Base-by-base conservation (phyloP, 306 rosid species). In the Alnus rubra region DNA sequence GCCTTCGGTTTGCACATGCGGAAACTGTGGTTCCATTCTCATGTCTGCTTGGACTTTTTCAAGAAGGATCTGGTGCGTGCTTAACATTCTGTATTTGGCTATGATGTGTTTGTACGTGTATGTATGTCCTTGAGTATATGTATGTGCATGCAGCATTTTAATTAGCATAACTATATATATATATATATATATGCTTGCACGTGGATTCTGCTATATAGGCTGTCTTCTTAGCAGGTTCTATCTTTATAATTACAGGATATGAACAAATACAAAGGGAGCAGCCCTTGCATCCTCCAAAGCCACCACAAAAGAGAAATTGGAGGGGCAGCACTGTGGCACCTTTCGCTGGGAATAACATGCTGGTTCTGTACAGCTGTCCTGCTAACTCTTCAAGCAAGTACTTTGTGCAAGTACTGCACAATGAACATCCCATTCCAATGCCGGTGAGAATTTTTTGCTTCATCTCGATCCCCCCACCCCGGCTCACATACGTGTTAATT, bases 11-110 rank as follows among this genome's bases (percentile, higher is more conserved):
- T 69, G 97, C 98, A 31, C 98, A 95, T 84, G 96, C 98, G 39
- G 98, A 95, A 88, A 95, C 98, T 71, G 79, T 95, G 65, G 88
- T 95, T 86, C 98, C 98, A 82, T 95, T 95, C 78, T 83, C 98
- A 65, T 95, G 98, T 78, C 85, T 95, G 82, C 98, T 95, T 31
- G 98, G 98, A 59, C 92, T 95, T 81, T 95, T 95, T 71, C 96
- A 85, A 12, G 94, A 95, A 71, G 88, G 85, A 84, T 74, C 93
- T 77, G 97, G 98, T 92, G 73, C 80, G 89, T 64, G 59, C 83
- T 85, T 69, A 70, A 50, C 65, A 37, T 58, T 65, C 52, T 76
- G 18, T 48, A 48, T 80, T 53, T 53, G 73, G 47, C 48, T 15
- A 35, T 58, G 74, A 67, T 58, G 37, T 47, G 14, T 63, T 50